Evolutionary conservation across 2,329 filamentous ascomycete species (phyloP).

Genomic region (Fonsecaea monophora): DNA sequence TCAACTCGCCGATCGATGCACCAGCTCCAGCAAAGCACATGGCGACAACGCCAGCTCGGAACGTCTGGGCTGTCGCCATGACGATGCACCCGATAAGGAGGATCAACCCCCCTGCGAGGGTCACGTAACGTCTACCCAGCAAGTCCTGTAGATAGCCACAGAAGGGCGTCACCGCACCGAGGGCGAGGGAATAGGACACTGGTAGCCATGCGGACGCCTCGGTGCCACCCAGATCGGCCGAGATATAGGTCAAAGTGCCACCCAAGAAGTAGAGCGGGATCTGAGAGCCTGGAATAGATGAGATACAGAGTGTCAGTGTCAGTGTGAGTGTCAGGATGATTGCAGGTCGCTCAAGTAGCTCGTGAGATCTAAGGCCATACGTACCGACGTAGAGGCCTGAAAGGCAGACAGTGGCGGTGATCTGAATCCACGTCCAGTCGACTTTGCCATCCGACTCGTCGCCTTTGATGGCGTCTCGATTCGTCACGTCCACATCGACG

Average conservation of each 20-base stretch:
- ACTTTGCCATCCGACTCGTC: conserved; percentile 14
- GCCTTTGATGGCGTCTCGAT: conserved; percentile 4
- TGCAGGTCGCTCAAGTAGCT: too few relatives aligned
- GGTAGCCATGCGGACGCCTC: conserved; percentile 18
- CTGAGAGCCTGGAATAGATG: conserved; percentile 21
- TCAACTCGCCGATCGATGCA: conserved; percentile 26
- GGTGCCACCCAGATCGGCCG: conserved; percentile 12
- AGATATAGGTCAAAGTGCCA: conserved; percentile 21
- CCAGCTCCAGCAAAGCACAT: conserved; percentile 22
- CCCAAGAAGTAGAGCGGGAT: conserved; percentile 28
- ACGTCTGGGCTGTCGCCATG: conserved; percentile 21
- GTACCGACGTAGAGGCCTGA: conserved; percentile 14
- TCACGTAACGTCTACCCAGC: conserved; percentile 25
- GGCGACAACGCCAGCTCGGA: conserved; percentile 16
- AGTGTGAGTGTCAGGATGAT: too few relatives aligned
- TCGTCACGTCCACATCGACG: conserved; percentile 5
- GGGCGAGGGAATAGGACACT: conserved; percentile 20
- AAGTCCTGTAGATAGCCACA: conserved; percentile 30
- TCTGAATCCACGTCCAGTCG: conserved; percentile 9
- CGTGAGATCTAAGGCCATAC: neutral
- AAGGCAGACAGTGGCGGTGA: conserved; percentile 8
- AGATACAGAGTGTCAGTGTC: neutral
- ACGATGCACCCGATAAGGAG: conserved; percentile 24
- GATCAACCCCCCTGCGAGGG: conserved; percentile 18
- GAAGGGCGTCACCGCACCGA: conserved; percentile 24